Evolutionary conservation across 2,329 filamentous ascomycete genomes (phyloP), one percentile per base, ranked within the genome.

Genomic region (Tolypocladium capitatum): DNA sequence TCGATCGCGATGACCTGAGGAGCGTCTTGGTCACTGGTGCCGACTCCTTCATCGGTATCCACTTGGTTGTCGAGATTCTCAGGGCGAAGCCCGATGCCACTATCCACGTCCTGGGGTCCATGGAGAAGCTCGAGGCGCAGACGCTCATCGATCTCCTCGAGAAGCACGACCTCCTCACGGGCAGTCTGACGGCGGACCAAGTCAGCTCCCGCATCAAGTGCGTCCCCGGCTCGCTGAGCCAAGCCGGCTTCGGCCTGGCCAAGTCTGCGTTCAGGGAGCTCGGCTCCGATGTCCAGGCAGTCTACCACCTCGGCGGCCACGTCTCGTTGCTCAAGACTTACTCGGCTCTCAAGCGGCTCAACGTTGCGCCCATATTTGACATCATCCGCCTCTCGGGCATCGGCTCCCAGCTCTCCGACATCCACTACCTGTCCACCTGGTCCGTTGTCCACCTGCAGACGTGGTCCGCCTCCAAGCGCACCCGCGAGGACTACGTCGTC

Each of bases 291-390:
- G 46, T 58, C 11, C 48, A 56, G 24, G 46, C 54, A 11, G 58
- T 58, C 46, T 58, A 58, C 49, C 55, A 58, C 42, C 52, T 58
- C n/a, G 57, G 57, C 28, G 55, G 56, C 18, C 56, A 56, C 32
- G 55, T 58, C 21, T 60, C 56, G 8, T 50, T 60, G 11, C 49
- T 60, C 24, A 56, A 56, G 49, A 55, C 56, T 2, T 60, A 57
- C 46, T 45, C 46, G 16, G 50, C 52, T 24, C 48, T 58, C 38
- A 55, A 55, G 46, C 45, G 49, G 3, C 36, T 49, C 47, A 60
- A 60, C 35, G 56, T 58, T 2, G 45, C 47, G 0, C 53, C 55
- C 32, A 52, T 58, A 24, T 49, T 54, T 16, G 55, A 57, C 51
- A 53, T 59, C 43, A 57, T 60, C 27, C 54, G 54, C 10, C 51